Evolutionary conservation across 371 early-diverging fungal species (phyloP).

Genomic region (Mucor velutinosus): DNA sequence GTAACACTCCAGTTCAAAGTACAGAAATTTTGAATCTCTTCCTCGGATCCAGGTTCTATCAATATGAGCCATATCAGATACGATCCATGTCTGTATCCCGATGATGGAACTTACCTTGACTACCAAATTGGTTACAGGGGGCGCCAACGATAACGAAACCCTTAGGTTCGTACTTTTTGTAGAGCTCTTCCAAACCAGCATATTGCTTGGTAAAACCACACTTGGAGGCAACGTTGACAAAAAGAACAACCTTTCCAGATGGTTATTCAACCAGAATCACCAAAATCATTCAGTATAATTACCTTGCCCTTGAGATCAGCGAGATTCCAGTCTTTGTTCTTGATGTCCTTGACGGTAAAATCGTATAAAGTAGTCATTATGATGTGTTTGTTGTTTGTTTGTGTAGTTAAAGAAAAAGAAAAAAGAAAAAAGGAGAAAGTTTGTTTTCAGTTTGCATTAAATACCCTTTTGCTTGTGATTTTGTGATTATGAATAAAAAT

Average conservation of each 20-base stretch:
- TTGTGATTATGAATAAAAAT: background rate
- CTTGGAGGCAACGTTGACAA: constrained; percentile 94
- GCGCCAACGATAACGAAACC: constrained; percentile 77
- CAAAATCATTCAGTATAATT: background rate
- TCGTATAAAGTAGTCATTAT: constrained; percentile 34
- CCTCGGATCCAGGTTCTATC: constrained; percentile 51
- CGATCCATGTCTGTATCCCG: no score
- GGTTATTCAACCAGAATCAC: background rate
- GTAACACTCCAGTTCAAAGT: constrained; percentile 69
- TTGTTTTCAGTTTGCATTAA: constrained; percentile 3
- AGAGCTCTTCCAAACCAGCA: constrained; percentile 74
- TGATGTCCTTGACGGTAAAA: constrained; percentile 34
- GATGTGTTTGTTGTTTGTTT: background rate
- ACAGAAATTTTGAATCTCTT: constrained; percentile 74
- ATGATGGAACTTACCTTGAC: constrained; percentile 49
- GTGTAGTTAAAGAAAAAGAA: background rate
- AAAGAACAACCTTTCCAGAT: constrained; percentile 64
- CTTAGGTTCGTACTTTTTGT: constrained; percentile 72
- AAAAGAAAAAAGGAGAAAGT: background rate
- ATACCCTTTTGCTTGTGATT: constrained; percentile 1
- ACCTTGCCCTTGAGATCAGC: constrained; percentile 36
- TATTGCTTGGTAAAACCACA: constrained; percentile 95
- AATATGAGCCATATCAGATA: background rate
- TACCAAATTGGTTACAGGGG: constrained; percentile 88
- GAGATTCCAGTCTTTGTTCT: constrained; percentile 30